Percentiles rank a stretch among this genome's conserved stretches.
phyloP scores from a whole-genome alignment of 352 stramenopile species.

The Pythium dissotocum region DNA sequence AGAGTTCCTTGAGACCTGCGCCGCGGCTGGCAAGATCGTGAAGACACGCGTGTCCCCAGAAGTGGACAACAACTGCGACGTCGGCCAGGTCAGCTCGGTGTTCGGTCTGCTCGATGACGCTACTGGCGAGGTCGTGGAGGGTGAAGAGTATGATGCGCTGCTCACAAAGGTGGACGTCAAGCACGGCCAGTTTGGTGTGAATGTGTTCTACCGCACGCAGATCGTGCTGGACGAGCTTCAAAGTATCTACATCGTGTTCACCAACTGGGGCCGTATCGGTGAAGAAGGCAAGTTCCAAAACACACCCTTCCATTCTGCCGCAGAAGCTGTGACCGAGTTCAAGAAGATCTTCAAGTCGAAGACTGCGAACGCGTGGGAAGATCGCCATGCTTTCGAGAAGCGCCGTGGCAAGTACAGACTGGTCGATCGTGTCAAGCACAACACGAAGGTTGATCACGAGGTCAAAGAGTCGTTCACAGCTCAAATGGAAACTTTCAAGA shows the following conservation, averaged over 20 bases:
- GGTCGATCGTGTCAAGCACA: slow-evolving; percentile 51
- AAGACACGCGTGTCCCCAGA: slow-evolving; percentile 36
- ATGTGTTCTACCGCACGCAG: slow-evolving; percentile 74
- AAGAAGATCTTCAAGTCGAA: slow-evolving; percentile 79
- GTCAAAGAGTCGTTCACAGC: slow-evolving; percentile 50
- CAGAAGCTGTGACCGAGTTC: slow-evolving; percentile 59
- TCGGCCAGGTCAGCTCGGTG: slow-evolving; percentile 41
- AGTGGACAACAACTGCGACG: slow-evolving; percentile 55
- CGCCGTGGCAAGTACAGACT: slow-evolving; percentile 72
- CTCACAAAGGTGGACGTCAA: slow-evolving; percentile 77
- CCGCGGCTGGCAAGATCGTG: slow-evolving; percentile 52
- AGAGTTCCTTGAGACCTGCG: slow-evolving; percentile 52
- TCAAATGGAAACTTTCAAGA: slow-evolving; percentile 12
- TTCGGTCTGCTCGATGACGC: slow-evolving; percentile 28
- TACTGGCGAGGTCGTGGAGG: slow-evolving; percentile 18
- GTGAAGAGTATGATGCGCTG: slow-evolving; percentile 50
- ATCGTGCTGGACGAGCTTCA: slow-evolving; percentile 64
- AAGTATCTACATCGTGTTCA: slow-evolving; percentile 68
- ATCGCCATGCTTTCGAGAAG: slow-evolving; percentile 47
- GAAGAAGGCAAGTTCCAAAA: slow-evolving; percentile 76
- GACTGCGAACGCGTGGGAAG: slow-evolving; percentile 62
- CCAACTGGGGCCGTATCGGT: slow-evolving; percentile 77
- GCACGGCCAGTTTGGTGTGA: slow-evolving; percentile 63
- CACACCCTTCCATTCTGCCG: slow-evolving; percentile 54
- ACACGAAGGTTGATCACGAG: slow-evolving; percentile 45